Conservation (phyloP, 2,329 filamentous ascomycete species). For the Beauveria asiatica region DNA sequence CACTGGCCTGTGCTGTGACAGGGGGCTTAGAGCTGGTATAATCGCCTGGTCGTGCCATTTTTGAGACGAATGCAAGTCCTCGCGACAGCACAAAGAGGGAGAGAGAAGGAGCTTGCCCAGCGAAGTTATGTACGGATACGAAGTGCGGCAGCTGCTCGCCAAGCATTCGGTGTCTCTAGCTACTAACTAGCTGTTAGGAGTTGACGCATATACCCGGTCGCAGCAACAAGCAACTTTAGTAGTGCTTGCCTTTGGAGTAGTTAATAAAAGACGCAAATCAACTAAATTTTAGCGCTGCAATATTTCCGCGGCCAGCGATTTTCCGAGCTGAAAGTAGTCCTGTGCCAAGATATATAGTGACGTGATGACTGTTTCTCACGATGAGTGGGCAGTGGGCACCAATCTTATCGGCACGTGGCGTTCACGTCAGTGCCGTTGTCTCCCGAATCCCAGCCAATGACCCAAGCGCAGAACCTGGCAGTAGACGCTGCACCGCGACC, state of each 20-base stretch:
- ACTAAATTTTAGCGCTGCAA: neutral
- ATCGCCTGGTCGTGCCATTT: neutral
- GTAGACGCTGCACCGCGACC: neutral
- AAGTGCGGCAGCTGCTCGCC: neutral
- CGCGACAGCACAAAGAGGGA: neutral
- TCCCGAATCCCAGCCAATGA: too few relatives aligned
- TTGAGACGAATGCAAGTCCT: neutral
- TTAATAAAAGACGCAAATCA: too few relatives aligned
- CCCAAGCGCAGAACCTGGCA: neutral
- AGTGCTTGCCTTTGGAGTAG: too few relatives aligned
- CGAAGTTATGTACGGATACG: neutral
- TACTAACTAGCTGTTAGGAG: neutral
- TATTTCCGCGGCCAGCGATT: neutral
- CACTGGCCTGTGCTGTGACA: neutral
- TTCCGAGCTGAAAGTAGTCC: neutral
- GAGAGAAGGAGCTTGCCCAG: neutral
- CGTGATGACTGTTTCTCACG: neutral
- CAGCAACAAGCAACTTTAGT: neutral
- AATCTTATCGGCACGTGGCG: slow-evolving; percentile 11
- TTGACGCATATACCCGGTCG: neutral
- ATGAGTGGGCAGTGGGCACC: neutral
- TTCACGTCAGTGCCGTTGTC: too few relatives aligned
- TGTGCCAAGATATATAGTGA: neutral
- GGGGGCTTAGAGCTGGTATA: neutral
- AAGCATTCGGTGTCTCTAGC: neutral